These are phyloP conservation scores for Vigna mungo DNA, from an alignment of 306 rosid genomes.

Conservation along the genomic window DNA sequence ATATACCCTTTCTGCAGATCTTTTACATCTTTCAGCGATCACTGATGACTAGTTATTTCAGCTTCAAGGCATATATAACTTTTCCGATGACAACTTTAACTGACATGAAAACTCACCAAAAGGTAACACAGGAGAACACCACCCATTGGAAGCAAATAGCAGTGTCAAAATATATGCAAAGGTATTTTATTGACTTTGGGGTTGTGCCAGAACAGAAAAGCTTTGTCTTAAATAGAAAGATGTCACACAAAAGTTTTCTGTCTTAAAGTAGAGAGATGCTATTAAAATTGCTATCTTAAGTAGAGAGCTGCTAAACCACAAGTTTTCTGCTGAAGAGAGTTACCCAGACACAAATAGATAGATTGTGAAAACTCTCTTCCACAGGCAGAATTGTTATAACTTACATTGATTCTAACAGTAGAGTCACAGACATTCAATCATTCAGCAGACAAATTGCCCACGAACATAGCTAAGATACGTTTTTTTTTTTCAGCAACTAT, in stretches of 20 bases:
- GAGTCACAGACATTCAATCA: slow-evolving; percentile 30
- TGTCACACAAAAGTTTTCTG: not conserved
- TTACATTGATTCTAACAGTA: not conserved
- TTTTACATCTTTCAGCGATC: slow-evolving; percentile 17
- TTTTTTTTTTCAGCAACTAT: slow-evolving; percentile 36
- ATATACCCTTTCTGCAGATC: not conserved
- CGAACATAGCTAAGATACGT: slow-evolving; percentile 24
- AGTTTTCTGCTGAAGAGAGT: not conserved
- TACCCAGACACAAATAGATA: slow-evolving; percentile 13
- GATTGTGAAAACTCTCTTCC: slow-evolving; percentile 31
- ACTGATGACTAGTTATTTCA: slow-evolving; percentile 24
- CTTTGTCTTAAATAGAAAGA: not conserved
- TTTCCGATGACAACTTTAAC: not conserved
- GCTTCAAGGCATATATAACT: slow-evolving; percentile 29
- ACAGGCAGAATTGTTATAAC: slow-evolving; percentile 20
- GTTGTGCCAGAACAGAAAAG: not conserved
- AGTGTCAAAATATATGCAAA: not conserved
- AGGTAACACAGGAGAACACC: slow-evolving; percentile 27
- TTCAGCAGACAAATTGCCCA: slow-evolving; percentile 22
- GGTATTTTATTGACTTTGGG: not conserved
- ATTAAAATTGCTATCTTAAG: not conserved
- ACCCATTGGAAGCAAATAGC: slow-evolving; percentile 13
- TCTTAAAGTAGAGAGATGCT: not conserved
- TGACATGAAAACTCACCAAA: slow-evolving; percentile 6
- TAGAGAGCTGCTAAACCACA: not conserved